phyloP scores from a whole-genome alignment of 1,284 basidiomycete genomes.

The Coriolopsis trogii region DNA sequence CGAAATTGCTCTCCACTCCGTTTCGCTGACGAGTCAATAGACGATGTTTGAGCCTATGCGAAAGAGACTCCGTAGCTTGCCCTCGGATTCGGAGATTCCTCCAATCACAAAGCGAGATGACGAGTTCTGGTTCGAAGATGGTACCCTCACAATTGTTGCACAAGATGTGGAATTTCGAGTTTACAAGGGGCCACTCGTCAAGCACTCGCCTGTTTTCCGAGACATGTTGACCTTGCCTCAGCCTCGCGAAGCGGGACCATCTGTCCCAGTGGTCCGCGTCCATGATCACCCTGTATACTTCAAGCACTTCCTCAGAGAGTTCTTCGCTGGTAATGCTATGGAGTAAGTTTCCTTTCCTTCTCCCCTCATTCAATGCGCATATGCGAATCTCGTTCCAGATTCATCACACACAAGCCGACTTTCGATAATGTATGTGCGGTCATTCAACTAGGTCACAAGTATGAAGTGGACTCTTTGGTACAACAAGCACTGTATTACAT shows the following conservation, averaged over 20 bases:
- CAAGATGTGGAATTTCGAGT: conserved; percentile 23
- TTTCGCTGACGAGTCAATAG: too few species aligned
- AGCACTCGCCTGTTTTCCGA: conserved; percentile 24
- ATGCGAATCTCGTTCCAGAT: neutral
- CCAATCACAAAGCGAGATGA: neutral
- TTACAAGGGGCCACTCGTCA: conserved; percentile 22
- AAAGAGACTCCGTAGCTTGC: too few species aligned
- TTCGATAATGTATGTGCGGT: neutral
- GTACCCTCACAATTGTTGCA: conserved; percentile 26
- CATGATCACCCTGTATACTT: neutral
- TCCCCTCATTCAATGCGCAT: neutral
- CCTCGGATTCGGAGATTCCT: too few species aligned
- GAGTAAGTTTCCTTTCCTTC: neutral
- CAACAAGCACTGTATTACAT: neutral
- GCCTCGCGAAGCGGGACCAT: too few species aligned
- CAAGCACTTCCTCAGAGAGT: neutral
- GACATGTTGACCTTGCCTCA: conserved; percentile 27
- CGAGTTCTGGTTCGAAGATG: conserved; percentile 28
- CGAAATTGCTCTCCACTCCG: too few species aligned
- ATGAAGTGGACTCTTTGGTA: neutral
- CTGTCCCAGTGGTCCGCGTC: too few species aligned
- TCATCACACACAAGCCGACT: neutral
- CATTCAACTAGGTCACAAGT: conserved; percentile 10
- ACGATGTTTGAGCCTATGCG: too few species aligned
- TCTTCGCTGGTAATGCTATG: neutral